Evolutionary conservation across 805 yeast species (phyloP).

Genomic region (Starmerella potacharoeniae): DNA sequence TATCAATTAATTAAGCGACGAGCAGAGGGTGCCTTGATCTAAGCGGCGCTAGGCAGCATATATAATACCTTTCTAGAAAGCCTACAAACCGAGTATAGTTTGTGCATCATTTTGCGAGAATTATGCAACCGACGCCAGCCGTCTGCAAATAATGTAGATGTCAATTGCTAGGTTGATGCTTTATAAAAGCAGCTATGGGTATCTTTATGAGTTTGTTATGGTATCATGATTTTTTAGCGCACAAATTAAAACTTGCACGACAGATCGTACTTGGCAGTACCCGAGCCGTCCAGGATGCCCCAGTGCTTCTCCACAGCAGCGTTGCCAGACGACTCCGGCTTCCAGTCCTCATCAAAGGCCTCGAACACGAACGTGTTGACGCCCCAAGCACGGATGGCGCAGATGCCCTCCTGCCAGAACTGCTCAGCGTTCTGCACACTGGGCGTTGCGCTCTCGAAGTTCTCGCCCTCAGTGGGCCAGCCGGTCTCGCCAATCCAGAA

Average conservation of each 20-base stretch:
- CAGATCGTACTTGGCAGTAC: constrained; percentile 28
- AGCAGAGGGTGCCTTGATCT: too few species aligned
- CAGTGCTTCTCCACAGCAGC: constrained; percentile 81
- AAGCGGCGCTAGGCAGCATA: too few species aligned
- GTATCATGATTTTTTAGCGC: neutral
- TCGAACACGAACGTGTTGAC: constrained; percentile 84
- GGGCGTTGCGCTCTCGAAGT: constrained; percentile 57
- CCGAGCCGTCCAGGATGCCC: constrained; percentile 61
- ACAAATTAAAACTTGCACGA: constrained; percentile 17
- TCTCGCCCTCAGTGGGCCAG: constrained; percentile 84
- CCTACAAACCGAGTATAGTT: too few species aligned
- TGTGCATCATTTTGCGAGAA: too few species aligned
- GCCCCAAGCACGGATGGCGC: constrained; percentile 95
- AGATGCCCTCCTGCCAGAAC: constrained; percentile 81
- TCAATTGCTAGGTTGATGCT: neutral
- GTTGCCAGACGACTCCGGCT: constrained; percentile 67
- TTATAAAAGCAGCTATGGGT: neutral
- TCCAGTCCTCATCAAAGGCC: constrained; percentile 94
- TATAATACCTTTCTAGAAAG: too few species aligned
- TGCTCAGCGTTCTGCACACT: constrained; percentile 57
- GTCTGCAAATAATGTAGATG: neutral
- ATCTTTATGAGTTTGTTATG: neutral
- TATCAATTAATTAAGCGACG: too few species aligned
- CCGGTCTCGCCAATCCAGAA: constrained; percentile 98
- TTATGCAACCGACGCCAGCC: too few species aligned